A percentile compares a stretch with the other conserved stretches of the same genome.
Conservation (phyloP, 805 yeast species). For the Ogataea ganodermae region DNA sequence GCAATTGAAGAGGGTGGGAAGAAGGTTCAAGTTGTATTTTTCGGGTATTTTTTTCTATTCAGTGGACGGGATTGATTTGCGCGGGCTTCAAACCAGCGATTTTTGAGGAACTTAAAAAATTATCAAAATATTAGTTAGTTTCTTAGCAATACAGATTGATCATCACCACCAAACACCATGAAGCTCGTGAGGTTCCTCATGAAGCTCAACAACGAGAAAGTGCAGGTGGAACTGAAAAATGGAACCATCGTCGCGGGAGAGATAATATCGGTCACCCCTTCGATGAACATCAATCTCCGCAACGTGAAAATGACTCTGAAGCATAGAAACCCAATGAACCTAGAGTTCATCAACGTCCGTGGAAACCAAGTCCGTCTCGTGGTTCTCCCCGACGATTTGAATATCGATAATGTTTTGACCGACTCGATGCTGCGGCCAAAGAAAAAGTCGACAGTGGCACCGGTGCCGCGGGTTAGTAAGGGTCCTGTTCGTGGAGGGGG, state of each 20-base stretch:
- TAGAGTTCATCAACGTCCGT: slow-evolving; percentile 81
- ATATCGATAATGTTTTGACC: slow-evolving; percentile 63
- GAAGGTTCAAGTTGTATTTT: neutral
- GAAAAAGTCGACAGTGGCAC: slow-evolving; percentile 48
- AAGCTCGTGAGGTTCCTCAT: slow-evolving; percentile 75
- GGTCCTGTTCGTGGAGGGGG: slow-evolving; percentile 31
- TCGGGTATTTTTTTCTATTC: neutral
- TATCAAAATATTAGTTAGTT: no score
- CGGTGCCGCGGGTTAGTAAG: slow-evolving; percentile 25
- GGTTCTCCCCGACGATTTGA: slow-evolving; percentile 81
- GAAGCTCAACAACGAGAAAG: slow-evolving; percentile 83
- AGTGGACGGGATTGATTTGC: neutral
- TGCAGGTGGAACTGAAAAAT: slow-evolving; percentile 87
- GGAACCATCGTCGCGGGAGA: slow-evolving; percentile 88
- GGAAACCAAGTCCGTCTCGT: slow-evolving; percentile 88
- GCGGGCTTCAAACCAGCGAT: neutral
- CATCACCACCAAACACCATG: no score
- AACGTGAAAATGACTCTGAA: slow-evolving; percentile 78
- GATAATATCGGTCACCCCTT: slow-evolving; percentile 79
- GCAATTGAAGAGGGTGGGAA: no score
- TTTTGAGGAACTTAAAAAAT: no score
- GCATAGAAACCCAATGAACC: slow-evolving; percentile 64
- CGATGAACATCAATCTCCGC: slow-evolving; percentile 84
- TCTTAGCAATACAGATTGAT: no score
- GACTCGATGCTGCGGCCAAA: slow-evolving; percentile 47